These are phyloP conservation scores for Alternaria hordeiaustralica DNA, from an alignment of 2,329 filamentous ascomycete species.

Conservation along the genomic window DNA sequence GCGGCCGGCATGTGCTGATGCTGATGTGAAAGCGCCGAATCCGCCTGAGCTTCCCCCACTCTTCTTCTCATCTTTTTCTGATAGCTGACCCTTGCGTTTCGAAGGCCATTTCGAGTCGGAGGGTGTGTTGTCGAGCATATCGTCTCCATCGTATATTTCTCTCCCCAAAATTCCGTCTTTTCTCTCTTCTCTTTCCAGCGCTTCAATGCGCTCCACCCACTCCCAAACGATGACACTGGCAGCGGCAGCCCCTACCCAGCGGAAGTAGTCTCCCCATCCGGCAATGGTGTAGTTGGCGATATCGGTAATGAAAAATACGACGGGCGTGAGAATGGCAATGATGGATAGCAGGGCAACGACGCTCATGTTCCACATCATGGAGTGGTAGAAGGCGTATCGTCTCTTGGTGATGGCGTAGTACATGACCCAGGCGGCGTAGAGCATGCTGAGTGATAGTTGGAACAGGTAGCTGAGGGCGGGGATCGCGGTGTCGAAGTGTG, in stretches of 20 bases:
- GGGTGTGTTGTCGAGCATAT: constrained; percentile 77
- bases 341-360: constrained; percentile 81
- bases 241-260: constrained; percentile 94
- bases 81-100: constrained; percentile 46
- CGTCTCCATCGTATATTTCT: constrained; percentile 92
- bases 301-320: constrained; percentile 92
- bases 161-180: constrained; percentile 90
- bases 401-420: constrained; percentile 94
- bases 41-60: constrained; percentile 27
- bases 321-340: constrained; percentile 81
- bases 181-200: constrained; percentile 88
- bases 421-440: constrained; percentile 93
- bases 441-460: constrained; percentile 80
- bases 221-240: constrained; percentile 98
- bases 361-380: constrained; percentile 86
- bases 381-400: constrained; percentile 87
- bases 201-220: constrained; percentile 95
- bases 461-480: constrained; percentile 92
- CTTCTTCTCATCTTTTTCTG: constrained; percentile 43
- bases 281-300: constrained; percentile 85
- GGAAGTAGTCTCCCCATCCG: constrained; percentile 92
- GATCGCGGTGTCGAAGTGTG: constrained; percentile 85
- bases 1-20: constrained; percentile 31
- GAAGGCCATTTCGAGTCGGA: constrained; percentile 60
- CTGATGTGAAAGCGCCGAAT: constrained; percentile 33